phyloP scores from a whole-genome alignment of 2,329 filamentous ascomycete genomes.

The Fusarium sp. region DNA sequence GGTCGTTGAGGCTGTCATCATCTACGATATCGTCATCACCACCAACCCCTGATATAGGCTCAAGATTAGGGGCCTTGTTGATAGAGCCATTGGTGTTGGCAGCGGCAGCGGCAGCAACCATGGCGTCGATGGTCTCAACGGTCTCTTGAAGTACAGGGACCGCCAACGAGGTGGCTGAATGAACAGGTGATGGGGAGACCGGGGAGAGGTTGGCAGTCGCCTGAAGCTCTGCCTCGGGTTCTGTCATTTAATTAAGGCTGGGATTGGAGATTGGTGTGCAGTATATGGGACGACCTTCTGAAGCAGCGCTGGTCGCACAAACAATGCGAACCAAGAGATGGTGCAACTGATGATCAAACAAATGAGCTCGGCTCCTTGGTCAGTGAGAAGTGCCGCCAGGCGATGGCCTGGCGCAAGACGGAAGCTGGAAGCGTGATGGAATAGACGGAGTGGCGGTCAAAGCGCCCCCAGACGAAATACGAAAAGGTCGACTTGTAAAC shows the following conservation, averaged over 20 bases:
- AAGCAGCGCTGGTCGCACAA: constrained; percentile 30
- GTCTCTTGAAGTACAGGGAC: constrained; percentile 62
- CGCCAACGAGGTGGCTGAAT: constrained; percentile 55
- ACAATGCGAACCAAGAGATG: constrained; percentile 26
- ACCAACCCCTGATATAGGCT: constrained; percentile 45
- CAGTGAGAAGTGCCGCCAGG: constrained; percentile 32
- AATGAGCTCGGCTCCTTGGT: constrained; percentile 29
- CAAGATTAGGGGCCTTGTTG: constrained; percentile 45
- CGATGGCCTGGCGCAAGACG: constrained; percentile 29
- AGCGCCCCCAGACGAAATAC: constrained; percentile 13
- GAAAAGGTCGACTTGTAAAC: constrained; percentile 8
- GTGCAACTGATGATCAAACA: constrained; percentile 26
- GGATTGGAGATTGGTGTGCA: constrained; percentile 23
- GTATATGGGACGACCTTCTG: constrained; percentile 23
- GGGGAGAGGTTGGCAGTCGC: constrained; percentile 62
- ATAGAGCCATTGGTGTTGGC: constrained; percentile 41
- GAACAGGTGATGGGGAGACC: constrained; percentile 58
- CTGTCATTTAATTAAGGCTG: constrained; percentile 53
- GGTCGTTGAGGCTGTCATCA: constrained; percentile 58
- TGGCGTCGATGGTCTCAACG: constrained; percentile 59
- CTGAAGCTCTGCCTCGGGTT: constrained; percentile 55
- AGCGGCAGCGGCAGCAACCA: constrained; percentile 47
- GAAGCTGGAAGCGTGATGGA: constrained; percentile 18
- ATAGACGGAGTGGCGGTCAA: constrained; percentile 23
- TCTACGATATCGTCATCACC: constrained; percentile 52